Evolutionary conservation across 2,329 filamentous ascomycete species (phyloP).

Genomic region (Claviceps sp.): DNA sequence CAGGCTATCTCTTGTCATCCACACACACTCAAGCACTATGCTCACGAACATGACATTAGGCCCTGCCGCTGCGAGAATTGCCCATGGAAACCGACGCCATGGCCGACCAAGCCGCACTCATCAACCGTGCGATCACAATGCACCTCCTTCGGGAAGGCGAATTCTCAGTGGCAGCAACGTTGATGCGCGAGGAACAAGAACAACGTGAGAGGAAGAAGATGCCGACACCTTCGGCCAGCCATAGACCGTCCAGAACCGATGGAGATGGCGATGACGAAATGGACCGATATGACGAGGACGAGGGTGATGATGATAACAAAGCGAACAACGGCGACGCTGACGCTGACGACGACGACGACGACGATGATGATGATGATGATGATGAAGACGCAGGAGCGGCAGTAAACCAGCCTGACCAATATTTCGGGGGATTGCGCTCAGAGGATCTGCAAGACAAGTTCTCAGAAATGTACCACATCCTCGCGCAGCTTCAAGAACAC

Average conservation of each 20-base stretch:
- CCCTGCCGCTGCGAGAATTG: constrained; percentile 42
- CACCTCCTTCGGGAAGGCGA: constrained; percentile 90
- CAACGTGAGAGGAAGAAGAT: constrained; percentile 13
- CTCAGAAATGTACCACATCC: constrained; percentile 77
- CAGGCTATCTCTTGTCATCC: neutral
- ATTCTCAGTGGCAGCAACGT: constrained; percentile 75
- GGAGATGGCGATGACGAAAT: constrained; percentile 21
- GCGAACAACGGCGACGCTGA: neutral
- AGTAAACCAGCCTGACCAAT: constrained; percentile 9
- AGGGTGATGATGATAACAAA: constrained; percentile 7
- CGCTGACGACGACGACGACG: constrained; percentile 10
- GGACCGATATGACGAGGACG: constrained; percentile 13
- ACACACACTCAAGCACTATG: neutral
- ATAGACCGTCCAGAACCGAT: constrained; percentile 11
- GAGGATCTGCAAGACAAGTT: constrained; percentile 66
- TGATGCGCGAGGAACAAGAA: constrained; percentile 56
- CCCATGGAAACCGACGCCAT: constrained; percentile 72
- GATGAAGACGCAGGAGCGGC: neutral
- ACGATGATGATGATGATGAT: constrained; percentile 4
- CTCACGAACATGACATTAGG: constrained; percentile 12
- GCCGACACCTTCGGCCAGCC: constrained; percentile 5
- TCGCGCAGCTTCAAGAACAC: constrained; percentile 59
- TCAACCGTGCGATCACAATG: constrained; percentile 93
- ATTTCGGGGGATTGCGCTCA: constrained; percentile 15
- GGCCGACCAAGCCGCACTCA: constrained; percentile 57